Base-by-base conservation (phyloP, 2,329 filamentous ascomycete genomes). In the Verticillium longisporum region DNA sequence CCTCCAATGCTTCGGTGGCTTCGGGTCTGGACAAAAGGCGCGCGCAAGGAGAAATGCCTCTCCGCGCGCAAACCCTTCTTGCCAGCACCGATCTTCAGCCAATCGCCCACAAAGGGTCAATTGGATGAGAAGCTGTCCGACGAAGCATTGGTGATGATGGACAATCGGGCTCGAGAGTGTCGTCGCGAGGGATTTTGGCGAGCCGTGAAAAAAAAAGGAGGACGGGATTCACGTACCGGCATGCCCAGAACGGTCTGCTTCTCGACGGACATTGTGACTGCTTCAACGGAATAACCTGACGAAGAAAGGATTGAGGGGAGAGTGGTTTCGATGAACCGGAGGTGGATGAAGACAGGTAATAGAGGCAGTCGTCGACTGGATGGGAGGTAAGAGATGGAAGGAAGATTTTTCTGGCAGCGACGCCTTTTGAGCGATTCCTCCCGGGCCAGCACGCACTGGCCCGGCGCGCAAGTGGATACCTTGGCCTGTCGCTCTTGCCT, bases 181-280 rank as follows among this genome's bases (percentile, higher is more conserved):
- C 61, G 63, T 45, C 62, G 61, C 68, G 71, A 69, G 68, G 67
- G 64, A 70, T 69, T 69, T 68, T 67, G 59, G 61, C 62, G 59
- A 61, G 61, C 55, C 53, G 53, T 55, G n/a, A n/a, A n/a, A 65
- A 57, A 57, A 58, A 57, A 64, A 56, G 61, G 62, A 55, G 60
- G 45, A 59, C 57, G 61, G 37, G 57, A 31, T 37, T 33, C 61
- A 81, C 83, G 82, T 82, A 88, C 85, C 76, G 84, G 83, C 83
- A 88, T 87, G 83, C 86, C 86, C 82, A 87, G 72, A 72, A 88
- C 80, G 75, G 79, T 83, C 68, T 80, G 77, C 72, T 83, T 78
- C 66, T 83, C 77, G 70, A 73, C 67, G 75, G 82, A 78, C 83
- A 86, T 86, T 72, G 74, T 83, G 77, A 73, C 74, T 72, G 72